phyloP scores from a whole-genome alignment of 768 basidiomycete species.

The Mycena amicta region DNA sequence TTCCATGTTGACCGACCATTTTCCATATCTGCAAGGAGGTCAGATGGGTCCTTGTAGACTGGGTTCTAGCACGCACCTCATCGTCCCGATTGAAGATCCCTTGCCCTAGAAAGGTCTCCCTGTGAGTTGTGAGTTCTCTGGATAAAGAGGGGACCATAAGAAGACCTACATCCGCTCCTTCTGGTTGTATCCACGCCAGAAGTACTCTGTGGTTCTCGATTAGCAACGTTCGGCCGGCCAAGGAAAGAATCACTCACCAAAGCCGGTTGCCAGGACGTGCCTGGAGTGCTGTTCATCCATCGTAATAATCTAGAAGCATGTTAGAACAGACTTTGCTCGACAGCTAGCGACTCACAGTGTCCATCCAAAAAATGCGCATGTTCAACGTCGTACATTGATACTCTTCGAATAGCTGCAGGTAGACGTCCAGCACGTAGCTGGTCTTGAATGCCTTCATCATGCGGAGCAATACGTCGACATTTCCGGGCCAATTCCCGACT shows the following conservation, averaged over 20 bases:
- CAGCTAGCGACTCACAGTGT: constrained; percentile 51
- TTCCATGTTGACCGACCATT: constrained; percentile 43
- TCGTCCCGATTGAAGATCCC: constrained; percentile 82
- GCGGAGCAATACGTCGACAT: constrained; percentile 65
- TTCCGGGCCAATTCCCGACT: constrained; percentile 76
- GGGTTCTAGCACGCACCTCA: constrained; percentile 44
- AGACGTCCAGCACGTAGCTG: constrained; percentile 64
- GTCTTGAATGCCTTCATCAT: constrained; percentile 58
- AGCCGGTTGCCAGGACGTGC: constrained; percentile 66
- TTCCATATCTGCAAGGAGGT: constrained; percentile 55
- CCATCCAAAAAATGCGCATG: constrained; percentile 66
- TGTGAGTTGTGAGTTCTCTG: constrained; percentile 24
- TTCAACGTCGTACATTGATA: constrained; percentile 74
- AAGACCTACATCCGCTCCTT: constrained; percentile 64
- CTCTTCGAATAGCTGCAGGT: constrained; percentile 67
- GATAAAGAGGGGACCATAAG: neutral
- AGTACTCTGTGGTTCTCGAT: constrained; percentile 36
- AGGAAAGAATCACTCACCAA: constrained; percentile 29
- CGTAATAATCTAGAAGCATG: constrained; percentile 74
- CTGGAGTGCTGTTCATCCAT: constrained; percentile 76
- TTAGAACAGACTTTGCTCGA: too few relatives aligned
- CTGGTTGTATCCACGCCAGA: constrained; percentile 66
- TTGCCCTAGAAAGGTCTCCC: constrained; percentile 66
- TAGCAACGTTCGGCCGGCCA: neutral
- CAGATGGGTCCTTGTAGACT: neutral